phyloP scores from a whole-genome alignment of 768 basidiomycete genomes.

The Hericium erinaceus region DNA sequence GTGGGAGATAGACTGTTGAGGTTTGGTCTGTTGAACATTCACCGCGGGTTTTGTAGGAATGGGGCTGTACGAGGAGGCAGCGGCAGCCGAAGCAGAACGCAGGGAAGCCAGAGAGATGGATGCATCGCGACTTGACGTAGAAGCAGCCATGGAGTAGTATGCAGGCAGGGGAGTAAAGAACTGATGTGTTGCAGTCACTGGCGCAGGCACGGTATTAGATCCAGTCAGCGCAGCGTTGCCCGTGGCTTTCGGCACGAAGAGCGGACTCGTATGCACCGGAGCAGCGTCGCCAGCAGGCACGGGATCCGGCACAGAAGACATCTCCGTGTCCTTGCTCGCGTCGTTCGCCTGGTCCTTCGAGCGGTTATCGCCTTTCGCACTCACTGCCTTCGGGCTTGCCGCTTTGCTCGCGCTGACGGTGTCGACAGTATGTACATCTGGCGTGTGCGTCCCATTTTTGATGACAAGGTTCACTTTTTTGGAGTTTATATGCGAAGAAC shows the following conservation, averaged over 20 bases:
- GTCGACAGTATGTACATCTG: neutral
- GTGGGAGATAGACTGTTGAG: conserved; percentile 15
- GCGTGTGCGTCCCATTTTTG: neutral
- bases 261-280: conserved; percentile 17
- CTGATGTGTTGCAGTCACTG: conserved; percentile 12
- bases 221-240: neutral
- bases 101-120: neutral
- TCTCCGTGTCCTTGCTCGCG: conserved; percentile 14
- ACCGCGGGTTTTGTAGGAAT: neutral
- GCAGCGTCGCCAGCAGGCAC: neutral
- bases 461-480: conserved; percentile 8
- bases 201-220: neutral
- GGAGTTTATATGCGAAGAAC: neutral
- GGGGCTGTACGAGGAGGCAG: neutral
- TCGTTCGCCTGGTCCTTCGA: neutral
- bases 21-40: neutral
- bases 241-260: conserved; percentile 13
- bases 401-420: neutral
- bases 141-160: neutral
- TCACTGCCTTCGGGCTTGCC: neutral
- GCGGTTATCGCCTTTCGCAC: neutral
- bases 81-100: neutral
- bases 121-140: neutral
- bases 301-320: conserved; percentile 34
- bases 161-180: conserved; percentile 14